Conservation (phyloP, 106 monocot genomes). For the Ottelia alismoides region DNA sequence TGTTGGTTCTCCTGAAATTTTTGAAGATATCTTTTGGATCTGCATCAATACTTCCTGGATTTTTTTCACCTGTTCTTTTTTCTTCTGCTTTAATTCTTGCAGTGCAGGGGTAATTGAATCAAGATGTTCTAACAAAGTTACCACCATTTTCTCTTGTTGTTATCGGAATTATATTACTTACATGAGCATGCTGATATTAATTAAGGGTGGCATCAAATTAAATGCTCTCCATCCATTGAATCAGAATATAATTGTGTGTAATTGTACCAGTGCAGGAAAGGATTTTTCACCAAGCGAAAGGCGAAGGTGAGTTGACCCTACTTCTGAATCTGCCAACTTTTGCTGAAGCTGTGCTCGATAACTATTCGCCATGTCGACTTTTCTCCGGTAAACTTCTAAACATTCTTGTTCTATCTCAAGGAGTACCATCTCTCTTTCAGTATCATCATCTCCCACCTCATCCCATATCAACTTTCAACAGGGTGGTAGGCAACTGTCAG, state of each 20-base stretch:
- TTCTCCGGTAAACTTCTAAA: conserved; percentile 45
- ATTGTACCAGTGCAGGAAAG: conserved; percentile 28
- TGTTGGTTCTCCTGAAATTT: conserved; percentile 29
- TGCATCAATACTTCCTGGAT: conserved; percentile 38
- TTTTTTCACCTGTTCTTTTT: conserved; percentile 42
- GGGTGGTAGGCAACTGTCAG: neutral
- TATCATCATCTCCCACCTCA: conserved; percentile 53
- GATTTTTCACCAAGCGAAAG: conserved; percentile 67
- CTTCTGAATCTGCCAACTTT: conserved; percentile 51
- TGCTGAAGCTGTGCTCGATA: conserved; percentile 39
- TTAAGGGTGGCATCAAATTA: neutral
- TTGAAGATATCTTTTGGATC: conserved; percentile 41
- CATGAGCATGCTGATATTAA: too few relatives aligned
- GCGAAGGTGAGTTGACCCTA: conserved; percentile 54
- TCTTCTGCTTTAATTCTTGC: conserved; percentile 47
- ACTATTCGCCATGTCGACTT: conserved; percentile 58
- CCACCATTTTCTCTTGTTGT: conserved; percentile 53
- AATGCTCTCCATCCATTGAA: neutral
- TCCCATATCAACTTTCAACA: conserved; percentile 56
- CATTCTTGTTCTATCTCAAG: conserved; percentile 62
- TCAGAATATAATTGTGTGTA: neutral
- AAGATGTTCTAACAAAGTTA: conserved; percentile 60
- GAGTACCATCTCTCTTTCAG: conserved; percentile 42
- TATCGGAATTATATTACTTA: neutral
- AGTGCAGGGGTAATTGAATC: conserved; percentile 51